Percentiles rank a stretch among this genome's conserved stretches.
phyloP scores from a whole-genome alignment of 106 monocot species.

The Gastrodia elata region DNA sequence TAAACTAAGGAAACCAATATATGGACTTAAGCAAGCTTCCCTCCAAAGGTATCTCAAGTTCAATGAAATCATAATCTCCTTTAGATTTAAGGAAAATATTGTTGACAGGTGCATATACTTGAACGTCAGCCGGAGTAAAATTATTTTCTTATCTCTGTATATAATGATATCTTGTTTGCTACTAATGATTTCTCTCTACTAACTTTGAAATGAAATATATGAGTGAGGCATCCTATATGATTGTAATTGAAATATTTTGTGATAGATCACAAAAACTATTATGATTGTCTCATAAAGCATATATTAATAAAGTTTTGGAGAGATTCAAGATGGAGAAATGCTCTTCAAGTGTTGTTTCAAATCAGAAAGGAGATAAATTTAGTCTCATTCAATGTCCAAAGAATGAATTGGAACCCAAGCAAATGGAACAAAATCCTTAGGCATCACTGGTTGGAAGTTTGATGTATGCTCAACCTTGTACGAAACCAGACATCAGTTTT shows the following conservation, averaged over 20 bases:
- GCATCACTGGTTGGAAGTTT: conserved; percentile 10
- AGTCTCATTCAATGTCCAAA: background rate
- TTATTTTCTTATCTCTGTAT: conserved; percentile 5
- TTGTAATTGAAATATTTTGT: conserved; percentile 11
- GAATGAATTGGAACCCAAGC: background rate
- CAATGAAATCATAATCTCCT: background rate
- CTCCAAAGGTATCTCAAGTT: conserved; percentile 8
- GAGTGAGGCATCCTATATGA: conserved; percentile 9
- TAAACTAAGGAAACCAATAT: conserved; percentile 12
- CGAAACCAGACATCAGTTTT: conserved; percentile 6
- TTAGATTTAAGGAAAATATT: conserved; percentile 6
- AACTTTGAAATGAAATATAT: conserved; percentile 10
- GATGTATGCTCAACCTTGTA: conserved; percentile 12
- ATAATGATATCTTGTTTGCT: conserved; percentile 9
- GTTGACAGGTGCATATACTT: conserved; percentile 9
- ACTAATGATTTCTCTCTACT: conserved; percentile 6
- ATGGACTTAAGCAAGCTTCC: conserved; percentile 8
- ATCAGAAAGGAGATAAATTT: conserved; percentile 7
- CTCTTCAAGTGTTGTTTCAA: background rate
- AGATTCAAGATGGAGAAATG: conserved; percentile 7
- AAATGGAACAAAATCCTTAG: background rate
- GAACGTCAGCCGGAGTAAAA: conserved; percentile 6
- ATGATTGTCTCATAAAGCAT: conserved; percentile 3
- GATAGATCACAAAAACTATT: conserved; percentile 8
- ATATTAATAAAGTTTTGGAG: conserved; percentile 9